These are phyloP conservation scores for Pythium folliculosum DNA, from an alignment of 352 stramenopile species.

Conservation along the genomic window DNA sequence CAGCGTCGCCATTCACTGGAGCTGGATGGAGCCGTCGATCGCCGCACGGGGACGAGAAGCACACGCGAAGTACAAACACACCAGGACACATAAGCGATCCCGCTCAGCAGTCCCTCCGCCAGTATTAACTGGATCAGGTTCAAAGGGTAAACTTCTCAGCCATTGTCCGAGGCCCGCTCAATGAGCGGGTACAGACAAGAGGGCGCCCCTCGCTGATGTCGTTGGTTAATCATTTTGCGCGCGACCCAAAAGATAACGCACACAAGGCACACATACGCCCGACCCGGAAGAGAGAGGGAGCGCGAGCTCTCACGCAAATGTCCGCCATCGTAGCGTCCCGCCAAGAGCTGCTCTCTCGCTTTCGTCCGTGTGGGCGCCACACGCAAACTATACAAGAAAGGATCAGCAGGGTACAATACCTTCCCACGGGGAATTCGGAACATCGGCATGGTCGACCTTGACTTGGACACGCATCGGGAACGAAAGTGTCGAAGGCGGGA, in stretches of 20 bases:
- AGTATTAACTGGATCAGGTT: conserved; percentile 69
- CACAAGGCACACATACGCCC: not conserved
- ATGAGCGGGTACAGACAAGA: conserved; percentile 25
- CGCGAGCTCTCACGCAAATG: not conserved
- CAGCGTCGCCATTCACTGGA: not conserved
- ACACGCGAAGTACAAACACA: conserved; percentile 19
- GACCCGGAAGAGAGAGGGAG: not conserved
- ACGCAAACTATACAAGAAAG: conserved; percentile 1
- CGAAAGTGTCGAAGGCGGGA: not conserved
- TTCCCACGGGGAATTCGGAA: conserved; percentile 6
- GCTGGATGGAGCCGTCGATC: not conserved
- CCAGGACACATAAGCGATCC: conserved; percentile 32
- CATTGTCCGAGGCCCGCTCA: conserved; percentile 27
- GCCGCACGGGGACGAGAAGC: not conserved
- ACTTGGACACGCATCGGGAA: conserved; percentile 14
- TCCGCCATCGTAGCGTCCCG: conserved; percentile 6
- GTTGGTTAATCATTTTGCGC: conserved; percentile 28
- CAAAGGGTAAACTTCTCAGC: conserved; percentile 66
- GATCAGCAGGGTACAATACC: conserved; percentile 10
- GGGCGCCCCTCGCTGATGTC: conserved; percentile 56
- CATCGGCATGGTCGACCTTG: not conserved
- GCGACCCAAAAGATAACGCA: not conserved
- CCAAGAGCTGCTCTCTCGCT: not conserved
- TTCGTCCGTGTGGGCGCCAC: not conserved
- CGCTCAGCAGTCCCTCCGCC: conserved; percentile 57